Conservation (phyloP, 345 rosid species). For the Melaleuca quinquenervia region DNA sequence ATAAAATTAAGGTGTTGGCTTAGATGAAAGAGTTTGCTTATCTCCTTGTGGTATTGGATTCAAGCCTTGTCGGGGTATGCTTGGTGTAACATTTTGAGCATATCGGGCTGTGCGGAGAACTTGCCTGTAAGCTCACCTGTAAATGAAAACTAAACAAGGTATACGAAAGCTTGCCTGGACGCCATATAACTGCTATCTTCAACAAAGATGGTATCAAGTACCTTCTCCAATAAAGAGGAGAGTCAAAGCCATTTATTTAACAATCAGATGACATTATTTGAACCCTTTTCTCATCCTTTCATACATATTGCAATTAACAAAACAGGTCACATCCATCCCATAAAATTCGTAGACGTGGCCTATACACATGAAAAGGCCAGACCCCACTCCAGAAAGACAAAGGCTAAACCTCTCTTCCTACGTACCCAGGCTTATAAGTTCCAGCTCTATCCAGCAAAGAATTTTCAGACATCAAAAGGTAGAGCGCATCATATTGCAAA, state of each 20-base stretch:
- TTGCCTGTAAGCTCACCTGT: rapidly evolving
- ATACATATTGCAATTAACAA: background rate
- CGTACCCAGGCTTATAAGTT: background rate
- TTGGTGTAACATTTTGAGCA: rapidly evolving
- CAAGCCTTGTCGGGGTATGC: background rate
- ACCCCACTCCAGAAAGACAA: background rate
- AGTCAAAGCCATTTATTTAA: background rate
- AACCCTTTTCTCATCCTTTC: rapidly evolving
- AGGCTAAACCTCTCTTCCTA: too few relatives aligned
- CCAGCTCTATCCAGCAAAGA: background rate
- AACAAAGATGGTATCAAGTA: background rate
- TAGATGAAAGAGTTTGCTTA: background rate
- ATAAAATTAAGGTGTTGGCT: background rate
- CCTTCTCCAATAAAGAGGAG: background rate
- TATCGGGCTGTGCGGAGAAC: rapidly evolving
- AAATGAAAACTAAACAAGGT: too few relatives aligned
- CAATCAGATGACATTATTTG: background rate
- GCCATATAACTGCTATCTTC: background rate
- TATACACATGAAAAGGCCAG: background rate
- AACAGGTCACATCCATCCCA: rapidly evolving
- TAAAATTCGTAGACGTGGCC: background rate
- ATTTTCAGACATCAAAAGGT: too few relatives aligned
- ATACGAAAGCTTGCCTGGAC: too few relatives aligned
- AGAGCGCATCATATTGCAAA: too few relatives aligned
- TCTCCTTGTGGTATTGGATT: background rate